Conservation (phyloP, 768 basidiomycete species). For the Pilatotrama ljubarskyi region DNA sequence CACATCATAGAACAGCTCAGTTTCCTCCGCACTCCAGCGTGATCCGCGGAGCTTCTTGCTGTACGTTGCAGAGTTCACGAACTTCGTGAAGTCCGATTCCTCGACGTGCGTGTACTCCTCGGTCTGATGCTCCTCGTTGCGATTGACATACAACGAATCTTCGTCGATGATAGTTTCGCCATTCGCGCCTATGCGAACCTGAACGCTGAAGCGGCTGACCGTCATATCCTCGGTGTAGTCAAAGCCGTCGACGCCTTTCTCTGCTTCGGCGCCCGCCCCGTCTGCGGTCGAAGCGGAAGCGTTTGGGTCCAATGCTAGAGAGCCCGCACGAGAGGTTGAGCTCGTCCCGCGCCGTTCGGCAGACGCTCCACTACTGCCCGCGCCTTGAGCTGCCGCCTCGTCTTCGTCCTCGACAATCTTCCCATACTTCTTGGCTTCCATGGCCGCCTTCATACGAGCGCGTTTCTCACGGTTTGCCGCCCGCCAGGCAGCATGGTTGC, state of each 20-base stretch:
- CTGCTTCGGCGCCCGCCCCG: constrained; percentile 28
- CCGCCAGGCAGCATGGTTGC: constrained; percentile 74
- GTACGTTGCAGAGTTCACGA: constrained; percentile 83
- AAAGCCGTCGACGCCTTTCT: constrained; percentile 60
- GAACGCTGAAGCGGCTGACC: constrained; percentile 76
- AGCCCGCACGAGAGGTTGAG: background rate
- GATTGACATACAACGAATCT: constrained; percentile 78
- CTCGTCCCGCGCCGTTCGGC: background rate
- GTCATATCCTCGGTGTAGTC: constrained; percentile 67
- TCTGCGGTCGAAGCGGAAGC: constrained; percentile 6
- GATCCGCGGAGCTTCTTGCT: constrained; percentile 79
- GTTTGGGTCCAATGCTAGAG: background rate
- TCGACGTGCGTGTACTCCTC: constrained; percentile 75
- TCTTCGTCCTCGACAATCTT: constrained; percentile 50
- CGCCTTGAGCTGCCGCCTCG: background rate
- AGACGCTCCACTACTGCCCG: background rate
- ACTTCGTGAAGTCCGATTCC: constrained; percentile 81
- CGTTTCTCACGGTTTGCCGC: constrained; percentile 65
- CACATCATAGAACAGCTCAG: constrained; percentile 85
- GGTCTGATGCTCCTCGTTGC: constrained; percentile 65
- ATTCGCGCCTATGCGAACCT: constrained; percentile 84
- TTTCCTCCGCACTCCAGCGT: constrained; percentile 89
- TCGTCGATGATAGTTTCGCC: constrained; percentile 89
- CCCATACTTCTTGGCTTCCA: constrained; percentile 80
- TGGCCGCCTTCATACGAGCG: constrained; percentile 56